Evolutionary conservation across 1,139 yeast genomes (phyloP).

Genomic region (Candida sanyaensis): DNA sequence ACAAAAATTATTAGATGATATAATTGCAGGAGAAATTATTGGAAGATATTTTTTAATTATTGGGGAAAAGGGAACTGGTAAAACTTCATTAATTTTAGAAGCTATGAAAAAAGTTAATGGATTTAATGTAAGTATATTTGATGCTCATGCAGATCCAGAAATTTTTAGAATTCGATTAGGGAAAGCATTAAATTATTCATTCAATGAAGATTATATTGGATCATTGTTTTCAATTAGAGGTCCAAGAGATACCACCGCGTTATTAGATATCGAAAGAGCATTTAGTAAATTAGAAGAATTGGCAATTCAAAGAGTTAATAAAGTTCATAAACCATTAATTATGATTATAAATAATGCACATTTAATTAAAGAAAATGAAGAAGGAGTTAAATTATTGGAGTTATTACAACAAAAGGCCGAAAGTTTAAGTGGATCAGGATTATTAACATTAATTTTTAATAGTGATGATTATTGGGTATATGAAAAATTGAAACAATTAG

Average conservation of each 20-base stretch:
- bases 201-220: constrained; percentile 81
- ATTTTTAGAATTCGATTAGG: constrained; percentile 78
- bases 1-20: constrained; percentile 64
- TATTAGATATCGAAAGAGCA: constrained; percentile 81
- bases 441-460: constrained; percentile 74
- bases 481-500: constrained; percentile 70
- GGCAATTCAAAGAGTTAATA: constrained; percentile 52
- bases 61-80: constrained; percentile 90
- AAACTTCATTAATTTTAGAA: constrained; percentile 70
- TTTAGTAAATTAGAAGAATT: constrained; percentile 74
- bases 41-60: constrained; percentile 74
- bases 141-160: constrained; percentile 88
- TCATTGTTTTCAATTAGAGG: constrained; percentile 81
- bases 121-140: constrained; percentile 67
- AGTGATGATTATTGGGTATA: constrained; percentile 89
- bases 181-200: constrained; percentile 70
- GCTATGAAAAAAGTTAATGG: constrained; percentile 70
- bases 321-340: constrained; percentile 55
- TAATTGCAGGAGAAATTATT: constrained; percentile 58
- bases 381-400: constrained; percentile 71
- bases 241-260: constrained; percentile 82
- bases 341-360: constrained; percentile 76
- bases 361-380: constrained; percentile 70
- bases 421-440: constrained; percentile 70
- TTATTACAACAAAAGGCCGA: constrained; percentile 84